phyloP scores from a whole-genome alignment of 1,139 yeast genomes.

The Debaryomycetaceae sp. region DNA sequence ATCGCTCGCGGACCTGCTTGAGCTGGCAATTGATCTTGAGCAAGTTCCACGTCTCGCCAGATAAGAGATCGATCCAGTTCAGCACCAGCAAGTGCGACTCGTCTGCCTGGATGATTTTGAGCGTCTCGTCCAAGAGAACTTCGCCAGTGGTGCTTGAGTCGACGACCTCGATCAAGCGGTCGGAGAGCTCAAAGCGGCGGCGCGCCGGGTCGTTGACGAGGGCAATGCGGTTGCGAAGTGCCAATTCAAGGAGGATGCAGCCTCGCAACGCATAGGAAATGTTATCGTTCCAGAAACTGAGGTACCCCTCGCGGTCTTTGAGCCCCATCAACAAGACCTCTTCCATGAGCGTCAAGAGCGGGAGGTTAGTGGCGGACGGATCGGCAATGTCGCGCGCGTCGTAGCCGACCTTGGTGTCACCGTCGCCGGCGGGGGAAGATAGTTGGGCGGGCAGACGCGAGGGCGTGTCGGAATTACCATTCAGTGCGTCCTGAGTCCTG shows the following conservation, averaged over 20 bases:
- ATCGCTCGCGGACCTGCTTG: slow-evolving; percentile 92
- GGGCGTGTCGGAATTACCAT: no score
- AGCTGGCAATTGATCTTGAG: slow-evolving; percentile 90
- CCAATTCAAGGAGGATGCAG: slow-evolving; percentile 82
- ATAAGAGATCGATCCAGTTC: slow-evolving; percentile 87
- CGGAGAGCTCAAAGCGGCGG: slow-evolving; percentile 77
- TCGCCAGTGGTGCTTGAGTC: slow-evolving; percentile 90
- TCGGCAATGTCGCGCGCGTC: slow-evolving; percentile 64
- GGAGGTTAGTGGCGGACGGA: slow-evolving; percentile 38
- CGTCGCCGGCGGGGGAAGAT: slow-evolving; percentile 6
- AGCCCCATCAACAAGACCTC: slow-evolving; percentile 88
- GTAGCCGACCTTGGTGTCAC: slow-evolving; percentile 61
- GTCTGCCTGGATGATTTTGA: slow-evolving; percentile 79
- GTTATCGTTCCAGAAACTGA: slow-evolving; percentile 97
- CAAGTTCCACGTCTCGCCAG: slow-evolving; percentile 97
- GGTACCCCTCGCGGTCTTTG: slow-evolving; percentile 90
- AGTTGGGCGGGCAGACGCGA: slow-evolving; percentile 11
- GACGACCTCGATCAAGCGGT: slow-evolving; percentile 77
- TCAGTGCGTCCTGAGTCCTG: slow-evolving; percentile 10
- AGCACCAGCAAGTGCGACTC: slow-evolving; percentile 72
- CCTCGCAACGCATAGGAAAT: slow-evolving; percentile 95
- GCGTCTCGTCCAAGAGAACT: slow-evolving; percentile 85
- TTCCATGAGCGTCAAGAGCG: slow-evolving; percentile 86
- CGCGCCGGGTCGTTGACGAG: slow-evolving; percentile 92
- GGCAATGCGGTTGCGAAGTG: slow-evolving; percentile 79